These are phyloP conservation scores for Leishmania gerbilli DNA, from an alignment of 208 protist species.

Conservation along the genomic window DNA sequence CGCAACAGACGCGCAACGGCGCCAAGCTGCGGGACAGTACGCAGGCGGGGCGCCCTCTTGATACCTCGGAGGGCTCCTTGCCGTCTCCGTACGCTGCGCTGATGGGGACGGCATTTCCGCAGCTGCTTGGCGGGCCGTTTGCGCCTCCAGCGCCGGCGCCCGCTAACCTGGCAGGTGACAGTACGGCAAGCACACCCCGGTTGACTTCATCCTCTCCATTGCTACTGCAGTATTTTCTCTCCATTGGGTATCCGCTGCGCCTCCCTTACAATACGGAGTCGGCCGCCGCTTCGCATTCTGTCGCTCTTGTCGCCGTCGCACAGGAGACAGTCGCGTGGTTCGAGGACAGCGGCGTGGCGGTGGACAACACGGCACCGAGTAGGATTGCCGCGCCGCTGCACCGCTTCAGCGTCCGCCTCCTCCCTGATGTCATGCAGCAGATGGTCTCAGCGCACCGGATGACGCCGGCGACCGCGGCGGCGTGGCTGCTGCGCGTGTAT, in stretches of 20 bases:
- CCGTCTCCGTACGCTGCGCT: neutral
- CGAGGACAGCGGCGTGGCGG: neutral
- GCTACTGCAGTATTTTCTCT: conserved; percentile 23
- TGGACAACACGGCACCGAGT: neutral
- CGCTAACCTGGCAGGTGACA: neutral
- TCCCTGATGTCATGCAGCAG: conserved; percentile 27
- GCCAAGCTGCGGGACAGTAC: neutral
- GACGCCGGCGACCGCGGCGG: conserved; percentile 15
- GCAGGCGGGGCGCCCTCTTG: neutral
- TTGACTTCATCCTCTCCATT: neutral
- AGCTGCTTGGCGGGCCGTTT: conserved; percentile 9
- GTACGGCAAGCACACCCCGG: neutral
- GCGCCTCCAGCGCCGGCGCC: neutral
- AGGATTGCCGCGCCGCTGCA: neutral
- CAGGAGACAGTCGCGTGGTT: conserved; percentile 14
- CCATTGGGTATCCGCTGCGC: conserved; percentile 21
- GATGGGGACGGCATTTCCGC: conserved; percentile 12
- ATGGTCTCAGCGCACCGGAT: conserved; percentile 18
- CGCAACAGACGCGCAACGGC: neutral
- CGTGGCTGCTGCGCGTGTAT: conserved; percentile 27
- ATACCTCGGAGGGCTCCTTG: neutral
- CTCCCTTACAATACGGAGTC: neutral
- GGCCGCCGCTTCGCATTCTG: neutral
- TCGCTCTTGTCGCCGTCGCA: conserved; percentile 7
- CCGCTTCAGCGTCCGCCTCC: conserved; percentile 1